Evolutionary conservation across 2,329 filamentous ascomycete species (phyloP).

Genomic region (Aureobasidium melanogenum): DNA sequence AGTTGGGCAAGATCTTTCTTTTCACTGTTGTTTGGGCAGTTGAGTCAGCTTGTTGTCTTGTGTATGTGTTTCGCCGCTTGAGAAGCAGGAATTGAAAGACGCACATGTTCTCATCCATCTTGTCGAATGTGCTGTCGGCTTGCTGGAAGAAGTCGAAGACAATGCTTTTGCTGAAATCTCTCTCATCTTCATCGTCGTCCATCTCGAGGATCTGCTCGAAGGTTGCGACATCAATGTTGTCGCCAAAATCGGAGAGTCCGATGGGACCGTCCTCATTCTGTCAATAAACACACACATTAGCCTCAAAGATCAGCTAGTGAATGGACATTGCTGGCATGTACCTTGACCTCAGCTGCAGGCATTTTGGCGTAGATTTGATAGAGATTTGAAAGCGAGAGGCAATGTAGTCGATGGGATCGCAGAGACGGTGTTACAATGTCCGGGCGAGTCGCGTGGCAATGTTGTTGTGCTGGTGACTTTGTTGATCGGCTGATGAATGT

Average conservation of each 20-base stretch:
- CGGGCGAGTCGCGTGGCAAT: background rate
- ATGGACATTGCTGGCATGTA: background rate
- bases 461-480: background rate
- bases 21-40: slow-evolving; percentile 40
- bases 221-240: slow-evolving; percentile 67
- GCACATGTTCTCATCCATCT: slow-evolving; percentile 81
- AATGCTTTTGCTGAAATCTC: slow-evolving; percentile 81
- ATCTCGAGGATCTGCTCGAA: slow-evolving; percentile 97
- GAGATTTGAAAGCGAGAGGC: background rate
- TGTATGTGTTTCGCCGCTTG: background rate
- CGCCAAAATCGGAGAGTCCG: slow-evolving; percentile 55
- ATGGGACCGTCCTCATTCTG: slow-evolving; percentile 40
- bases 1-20: slow-evolving; percentile 62
- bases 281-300: background rate
- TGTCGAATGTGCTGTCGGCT: slow-evolving; percentile 72
- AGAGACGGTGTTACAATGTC: background rate
- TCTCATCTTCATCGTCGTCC: slow-evolving; percentile 81
- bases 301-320: too few species aligned
- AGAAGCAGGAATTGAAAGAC: slow-evolving; percentile 23
- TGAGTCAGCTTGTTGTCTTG: background rate
- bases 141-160: slow-evolving; percentile 91
- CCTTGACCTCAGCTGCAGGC: slow-evolving; percentile 13
- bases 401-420: background rate
- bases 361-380: background rate
- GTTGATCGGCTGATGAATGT: background rate